phyloP scores from a whole-genome alignment of 192 early-diverging fungal species.

The Jimgerdemannia lactiflua region DNA sequence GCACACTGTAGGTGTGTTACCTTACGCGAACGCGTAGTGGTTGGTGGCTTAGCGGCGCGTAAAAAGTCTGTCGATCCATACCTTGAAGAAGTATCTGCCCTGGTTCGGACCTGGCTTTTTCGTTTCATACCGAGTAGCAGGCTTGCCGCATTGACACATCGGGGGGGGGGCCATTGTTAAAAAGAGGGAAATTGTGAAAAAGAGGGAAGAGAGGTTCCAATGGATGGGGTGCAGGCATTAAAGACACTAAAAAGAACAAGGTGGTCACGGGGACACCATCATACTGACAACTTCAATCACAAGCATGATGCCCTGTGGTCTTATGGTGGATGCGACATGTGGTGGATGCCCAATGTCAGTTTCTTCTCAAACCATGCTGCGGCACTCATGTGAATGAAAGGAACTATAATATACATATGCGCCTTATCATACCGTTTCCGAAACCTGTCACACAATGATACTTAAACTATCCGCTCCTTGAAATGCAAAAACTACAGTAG shows the following conservation, averaged over 20 bases:
- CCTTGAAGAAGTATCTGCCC: not conserved
- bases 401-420: no score
- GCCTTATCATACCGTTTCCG: no score
- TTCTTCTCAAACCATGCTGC: no score
- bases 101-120: conserved; percentile 1
- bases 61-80: not conserved
- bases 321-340: no score
- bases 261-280: no score
- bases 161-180: not conserved
- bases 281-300: no score
- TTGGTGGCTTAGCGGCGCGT: not conserved
- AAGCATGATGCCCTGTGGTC: no score
- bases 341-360: no score
- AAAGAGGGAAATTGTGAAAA: not conserved
- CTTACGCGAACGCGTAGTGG: not conserved
- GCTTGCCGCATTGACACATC: not conserved
- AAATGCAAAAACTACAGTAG: no score
- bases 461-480: no score
- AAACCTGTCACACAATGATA: no score
- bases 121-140: not conserved
- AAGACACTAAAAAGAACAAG: not conserved
- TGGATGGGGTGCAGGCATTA: not conserved
- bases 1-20: not conserved
- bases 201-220: not conserved
- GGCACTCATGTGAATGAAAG: no score